Percentiles rank a stretch among this genome's conserved stretches.
phyloP scores from a whole-genome alignment of 306 rosid species.

The Quercus alba region DNA sequence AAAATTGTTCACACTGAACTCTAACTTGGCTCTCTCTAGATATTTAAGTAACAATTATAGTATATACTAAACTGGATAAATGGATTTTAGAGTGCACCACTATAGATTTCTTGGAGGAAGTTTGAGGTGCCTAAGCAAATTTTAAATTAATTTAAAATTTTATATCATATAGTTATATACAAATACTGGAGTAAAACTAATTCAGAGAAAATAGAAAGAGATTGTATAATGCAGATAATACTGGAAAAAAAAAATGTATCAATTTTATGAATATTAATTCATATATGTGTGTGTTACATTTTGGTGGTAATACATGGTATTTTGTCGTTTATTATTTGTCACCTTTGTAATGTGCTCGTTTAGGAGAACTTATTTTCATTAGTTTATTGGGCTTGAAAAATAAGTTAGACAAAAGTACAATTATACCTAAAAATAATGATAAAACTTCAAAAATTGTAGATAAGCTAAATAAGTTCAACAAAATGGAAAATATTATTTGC shows the following conservation, averaged over 20 bases:
- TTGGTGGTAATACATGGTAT: neutral
- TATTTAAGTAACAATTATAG: constrained; percentile 30
- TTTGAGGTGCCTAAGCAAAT: constrained; percentile 34
- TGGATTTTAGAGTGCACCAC: constrained; percentile 30
- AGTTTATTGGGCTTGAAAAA: no score
- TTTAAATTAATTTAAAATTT: constrained; percentile 11
- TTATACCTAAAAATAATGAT: no score
- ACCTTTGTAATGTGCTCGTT: neutral
- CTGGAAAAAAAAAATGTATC: neutral
- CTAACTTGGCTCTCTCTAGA: constrained; percentile 26
- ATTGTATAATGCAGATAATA: neutral
- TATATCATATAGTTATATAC: neutral
- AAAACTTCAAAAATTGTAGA: no score
- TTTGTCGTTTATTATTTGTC: neutral
- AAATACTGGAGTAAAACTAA: constrained; percentile 7
- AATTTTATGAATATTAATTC: constrained; percentile 6
- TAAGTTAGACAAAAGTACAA: no score
- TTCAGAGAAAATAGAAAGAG: constrained; percentile 1
- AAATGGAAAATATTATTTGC: no score
- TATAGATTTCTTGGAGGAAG: constrained; percentile 37
- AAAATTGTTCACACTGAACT: constrained; percentile 66
- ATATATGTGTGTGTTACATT: neutral
- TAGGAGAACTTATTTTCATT: no score
- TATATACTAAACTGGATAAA: constrained; percentile 28
- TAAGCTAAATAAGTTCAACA: no score